Evolutionary conservation across 2,329 filamentous ascomycete species (phyloP), one percentile per base, ranked within the genome.

Genomic region (Monosporascus sp.): DNA sequence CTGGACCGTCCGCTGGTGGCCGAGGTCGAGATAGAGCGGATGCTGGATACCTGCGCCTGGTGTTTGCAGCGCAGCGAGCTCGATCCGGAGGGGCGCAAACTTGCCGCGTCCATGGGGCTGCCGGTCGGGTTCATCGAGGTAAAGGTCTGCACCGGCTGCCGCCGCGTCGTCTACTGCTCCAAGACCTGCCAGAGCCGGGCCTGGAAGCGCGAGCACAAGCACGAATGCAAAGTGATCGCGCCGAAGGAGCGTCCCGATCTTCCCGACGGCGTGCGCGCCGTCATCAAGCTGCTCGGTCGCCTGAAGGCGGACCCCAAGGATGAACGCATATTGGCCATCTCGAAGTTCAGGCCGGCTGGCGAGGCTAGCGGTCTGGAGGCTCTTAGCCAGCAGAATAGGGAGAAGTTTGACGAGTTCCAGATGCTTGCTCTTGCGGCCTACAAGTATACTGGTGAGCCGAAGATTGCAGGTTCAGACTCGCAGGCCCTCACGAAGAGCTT

Each of bases 201-300:
- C 24, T 66, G 64, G 64, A 65, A 66, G 47, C 54, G 55, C 31
- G 64, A 65, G 51, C 64, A 66, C 54, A 65, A 65, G 55, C 48
- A 62, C 48, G 64, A 66, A 49, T 66, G 64, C 58, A 59, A 60
- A 44, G 48, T 60, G 45, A 48, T 65, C 25, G 61, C 64, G 46
- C 68, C 42, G 9, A 51, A 58, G 17, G 57, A 55, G 6, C 49
- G 53, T 11, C 58, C 59, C 7, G 51, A 57, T 48, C 51, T 65
- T 27, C 57, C 61, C n/a, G 42, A 54, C 15, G 51, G 49, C 3
- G 60, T 65, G 14, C 60, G 62, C 34, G 62, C 56, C 25, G 57
- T 52, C 20, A 54, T 65, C 50, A 66, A 66, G 54, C 57, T 65
- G 36, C 52, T 66, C 7, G 59, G 61, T 22, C 60, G 63, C 20